phyloP scores from a whole-genome alignment of 805 yeast genomes.

The Priceomyces medius region DNA sequence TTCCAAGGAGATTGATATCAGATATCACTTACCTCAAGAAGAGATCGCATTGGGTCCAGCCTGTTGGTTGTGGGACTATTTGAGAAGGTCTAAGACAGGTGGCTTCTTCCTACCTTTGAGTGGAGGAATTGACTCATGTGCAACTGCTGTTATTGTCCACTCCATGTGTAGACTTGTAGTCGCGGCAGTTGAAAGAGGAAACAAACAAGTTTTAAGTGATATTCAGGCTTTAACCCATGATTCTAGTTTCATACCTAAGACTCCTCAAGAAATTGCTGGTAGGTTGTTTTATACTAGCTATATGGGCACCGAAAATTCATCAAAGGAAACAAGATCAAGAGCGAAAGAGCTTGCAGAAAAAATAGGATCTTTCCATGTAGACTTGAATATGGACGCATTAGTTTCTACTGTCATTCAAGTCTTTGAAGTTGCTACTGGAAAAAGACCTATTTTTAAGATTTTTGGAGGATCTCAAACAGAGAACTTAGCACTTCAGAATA shows the following conservation, averaged over 20 bases:
- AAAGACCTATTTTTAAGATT: constrained; percentile 81
- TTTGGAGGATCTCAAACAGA: constrained; percentile 93
- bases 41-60: constrained; percentile 99
- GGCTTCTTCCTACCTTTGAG: constrained; percentile 92
- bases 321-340: constrained; percentile 78
- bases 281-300: constrained; percentile 83
- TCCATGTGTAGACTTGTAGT: constrained; percentile 91
- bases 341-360: constrained; percentile 71
- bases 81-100: constrained; percentile 84
- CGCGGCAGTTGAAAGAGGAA: constrained; percentile 64
- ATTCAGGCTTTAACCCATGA: constrained; percentile 64
- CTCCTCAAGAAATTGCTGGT: constrained; percentile 73
- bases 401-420: constrained; percentile 72
- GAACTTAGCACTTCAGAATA: constrained; percentile 91
- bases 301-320: constrained; percentile 96
- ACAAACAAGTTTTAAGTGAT: constrained; percentile 74
- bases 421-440: constrained; percentile 88
- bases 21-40: constrained; percentile 83
- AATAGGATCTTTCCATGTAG: constrained; percentile 87
- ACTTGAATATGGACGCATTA: constrained; percentile 85
- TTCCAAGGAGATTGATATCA: constrained; percentile 47
- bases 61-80: constrained; percentile 98
- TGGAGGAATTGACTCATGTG: constrained; percentile 98
- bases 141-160: constrained; percentile 91
- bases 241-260: constrained; percentile 60